These are phyloP conservation scores for Bocquillonia castaneifolia DNA, from an alignment of 441 rosid species.

Conservation along the genomic window DNA sequence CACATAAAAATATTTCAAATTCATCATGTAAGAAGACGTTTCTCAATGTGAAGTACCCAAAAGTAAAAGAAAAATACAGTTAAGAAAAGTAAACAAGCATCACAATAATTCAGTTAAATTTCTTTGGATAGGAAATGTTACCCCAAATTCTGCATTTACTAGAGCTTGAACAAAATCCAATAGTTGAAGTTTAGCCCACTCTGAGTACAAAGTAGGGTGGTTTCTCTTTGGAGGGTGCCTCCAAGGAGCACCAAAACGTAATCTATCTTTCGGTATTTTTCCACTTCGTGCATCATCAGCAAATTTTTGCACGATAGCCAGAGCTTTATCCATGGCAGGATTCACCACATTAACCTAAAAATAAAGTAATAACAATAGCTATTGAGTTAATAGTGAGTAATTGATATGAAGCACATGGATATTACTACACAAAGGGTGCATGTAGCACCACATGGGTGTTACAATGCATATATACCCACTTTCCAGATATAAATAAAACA, in stretches of 20 bases:
- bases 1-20: background rate
- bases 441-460: too few relatives aligned
- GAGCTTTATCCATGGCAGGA: constrained; percentile 86
- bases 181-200: constrained; percentile 93
- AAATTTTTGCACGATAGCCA: constrained; percentile 55
- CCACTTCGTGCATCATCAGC: constrained; percentile 63
- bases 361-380: constrained; percentile 4
- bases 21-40: background rate
- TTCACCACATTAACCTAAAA: constrained; percentile 71
- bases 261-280: constrained; percentile 53
- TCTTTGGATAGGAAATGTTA: constrained; percentile 18
- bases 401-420: constrained; percentile 1
- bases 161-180: constrained; percentile 85
- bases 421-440: background rate
- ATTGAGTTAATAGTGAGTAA: constrained; percentile 1
- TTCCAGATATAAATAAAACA: background rate
- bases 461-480: constrained; percentile 8
- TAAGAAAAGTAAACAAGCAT: background rate
- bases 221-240: constrained; percentile 71
- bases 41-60: background rate
- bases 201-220: constrained; percentile 33
- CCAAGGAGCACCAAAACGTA: constrained; percentile 91
- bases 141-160: constrained; percentile 74
- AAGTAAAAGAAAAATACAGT: background rate
- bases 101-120: background rate